These are phyloP conservation scores for Niveomyces coronatus DNA, from an alignment of 2,329 filamentous ascomycete genomes.

Conservation along the genomic window DNA sequence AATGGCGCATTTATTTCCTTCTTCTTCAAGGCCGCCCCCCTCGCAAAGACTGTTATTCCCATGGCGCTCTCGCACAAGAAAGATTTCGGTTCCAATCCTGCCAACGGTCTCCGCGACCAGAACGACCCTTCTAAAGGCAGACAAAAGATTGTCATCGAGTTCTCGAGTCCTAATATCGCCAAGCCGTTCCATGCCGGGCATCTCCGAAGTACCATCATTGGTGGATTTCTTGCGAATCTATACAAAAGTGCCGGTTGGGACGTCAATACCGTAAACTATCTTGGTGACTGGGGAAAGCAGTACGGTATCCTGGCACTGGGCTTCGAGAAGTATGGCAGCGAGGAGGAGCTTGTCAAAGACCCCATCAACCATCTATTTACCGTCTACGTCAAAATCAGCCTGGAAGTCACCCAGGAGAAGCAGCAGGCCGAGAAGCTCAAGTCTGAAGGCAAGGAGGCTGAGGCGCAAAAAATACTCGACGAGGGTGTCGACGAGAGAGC, in stretches of 20 bases:
- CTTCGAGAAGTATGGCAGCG: conserved; percentile 64
- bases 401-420: conserved; percentile 30
- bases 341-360: conserved; percentile 59
- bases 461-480: conserved; percentile 41
- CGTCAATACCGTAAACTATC: conserved; percentile 61
- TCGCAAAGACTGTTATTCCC: conserved; percentile 57
- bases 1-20: conserved; percentile 65
- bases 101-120: conserved; percentile 50
- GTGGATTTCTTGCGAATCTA: conserved; percentile 64
- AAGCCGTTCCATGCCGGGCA: conserved; percentile 77
- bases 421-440: conserved; percentile 24
- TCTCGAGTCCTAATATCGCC: conserved; percentile 78
- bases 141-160: conserved; percentile 65
- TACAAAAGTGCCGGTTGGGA: conserved; percentile 65
- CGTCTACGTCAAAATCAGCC: conserved; percentile 69
- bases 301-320: conserved; percentile 63
- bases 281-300: conserved; percentile 76
- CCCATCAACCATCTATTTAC: conserved; percentile 76
- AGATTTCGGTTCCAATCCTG: conserved; percentile 53
- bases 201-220: conserved; percentile 68
- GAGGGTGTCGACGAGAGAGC: conserved; percentile 63
- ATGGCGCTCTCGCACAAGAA: conserved; percentile 52
- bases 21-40: conserved; percentile 63
- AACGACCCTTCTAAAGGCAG: conserved; percentile 47
- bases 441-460: conserved; percentile 51